Percentiles rank a stretch among this genome's conserved stretches.
These are phyloP conservation scores for Solanum pinnatisectum DNA, from an alignment of 257 asterid genomes.

Conservation along the genomic window DNA sequence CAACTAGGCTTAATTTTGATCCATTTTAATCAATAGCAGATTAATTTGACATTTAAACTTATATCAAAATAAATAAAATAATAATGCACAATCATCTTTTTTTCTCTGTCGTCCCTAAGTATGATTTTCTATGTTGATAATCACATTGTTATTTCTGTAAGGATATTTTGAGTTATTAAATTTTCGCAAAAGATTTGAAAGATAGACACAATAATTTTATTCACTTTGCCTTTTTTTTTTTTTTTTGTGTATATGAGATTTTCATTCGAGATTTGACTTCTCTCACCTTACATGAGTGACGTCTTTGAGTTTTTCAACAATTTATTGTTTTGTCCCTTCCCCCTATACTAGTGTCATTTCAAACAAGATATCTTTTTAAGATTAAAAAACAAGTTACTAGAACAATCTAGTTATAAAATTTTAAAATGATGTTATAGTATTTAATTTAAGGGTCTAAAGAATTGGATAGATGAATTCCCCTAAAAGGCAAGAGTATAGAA, in stretches of 20 bases:
- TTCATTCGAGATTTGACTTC: background rate
- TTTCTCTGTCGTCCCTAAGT: background rate
- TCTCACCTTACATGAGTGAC: background rate
- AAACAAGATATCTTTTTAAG: background rate
- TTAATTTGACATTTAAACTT: background rate
- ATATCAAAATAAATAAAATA: background rate
- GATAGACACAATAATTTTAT: background rate
- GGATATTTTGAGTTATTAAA: background rate
- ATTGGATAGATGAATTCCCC: background rate
- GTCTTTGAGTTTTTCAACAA: background rate
- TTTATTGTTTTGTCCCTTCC: no score
- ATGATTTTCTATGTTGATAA: background rate
- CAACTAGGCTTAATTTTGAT: background rate
- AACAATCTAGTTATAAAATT: background rate
- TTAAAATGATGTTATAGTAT: no score
- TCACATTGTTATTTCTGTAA: background rate
- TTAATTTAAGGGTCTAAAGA: background rate
- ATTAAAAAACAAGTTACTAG: background rate
- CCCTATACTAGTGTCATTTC: background rate
- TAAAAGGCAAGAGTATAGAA: background rate
- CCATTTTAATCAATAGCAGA: background rate
- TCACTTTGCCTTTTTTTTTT: background rate
- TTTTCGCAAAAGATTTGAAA: background rate
- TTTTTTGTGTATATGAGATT: background rate
- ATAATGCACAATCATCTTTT: background rate